Conservation (phyloP, 192 early-diverging fungal genomes). For the Dimargaris cristalligena region DNA sequence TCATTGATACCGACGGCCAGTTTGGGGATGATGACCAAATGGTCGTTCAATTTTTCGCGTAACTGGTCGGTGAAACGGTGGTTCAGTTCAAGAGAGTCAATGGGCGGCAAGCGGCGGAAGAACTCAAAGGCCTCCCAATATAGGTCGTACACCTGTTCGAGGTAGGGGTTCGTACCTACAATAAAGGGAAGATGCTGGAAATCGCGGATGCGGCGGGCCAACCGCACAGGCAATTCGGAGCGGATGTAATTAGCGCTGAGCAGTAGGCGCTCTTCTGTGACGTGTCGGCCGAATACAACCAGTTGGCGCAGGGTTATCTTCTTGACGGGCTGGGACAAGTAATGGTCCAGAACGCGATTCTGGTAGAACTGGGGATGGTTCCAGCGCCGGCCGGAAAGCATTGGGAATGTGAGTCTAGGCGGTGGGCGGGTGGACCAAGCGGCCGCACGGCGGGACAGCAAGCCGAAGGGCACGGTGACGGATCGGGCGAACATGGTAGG, state of each 20-base stretch:
- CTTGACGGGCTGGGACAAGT: slow-evolving; percentile 54
- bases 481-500: too few species aligned
- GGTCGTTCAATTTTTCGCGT: slow-evolving; percentile 52
- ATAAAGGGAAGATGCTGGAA: slow-evolving; percentile 89
- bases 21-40: slow-evolving; percentile 74
- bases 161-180: slow-evolving; percentile 82
- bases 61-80: slow-evolving; percentile 60
- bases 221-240: slow-evolving; percentile 68
- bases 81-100: slow-evolving; percentile 71
- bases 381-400: slow-evolving; percentile 6
- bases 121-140: slow-evolving; percentile 91
- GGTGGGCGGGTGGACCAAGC: too few species aligned
- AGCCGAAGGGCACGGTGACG: too few species aligned
- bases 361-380: slow-evolving; percentile 71
- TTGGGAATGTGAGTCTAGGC: too few species aligned
- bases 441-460: too few species aligned
- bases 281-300: slow-evolving; percentile 73
- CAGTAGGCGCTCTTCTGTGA: slow-evolving; percentile 68
- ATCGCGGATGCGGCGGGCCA: slow-evolving; percentile 83
- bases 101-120: slow-evolving; percentile 48
- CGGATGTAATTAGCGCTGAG: slow-evolving; percentile 82
- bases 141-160: slow-evolving; percentile 65
- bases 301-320: slow-evolving; percentile 81
- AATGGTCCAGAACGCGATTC: slow-evolving; percentile 75
- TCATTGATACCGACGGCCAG: slow-evolving; percentile 76